Conservation (phyloP, 768 basidiomycete genomes). For the Phaeotremella fagi region DNA sequence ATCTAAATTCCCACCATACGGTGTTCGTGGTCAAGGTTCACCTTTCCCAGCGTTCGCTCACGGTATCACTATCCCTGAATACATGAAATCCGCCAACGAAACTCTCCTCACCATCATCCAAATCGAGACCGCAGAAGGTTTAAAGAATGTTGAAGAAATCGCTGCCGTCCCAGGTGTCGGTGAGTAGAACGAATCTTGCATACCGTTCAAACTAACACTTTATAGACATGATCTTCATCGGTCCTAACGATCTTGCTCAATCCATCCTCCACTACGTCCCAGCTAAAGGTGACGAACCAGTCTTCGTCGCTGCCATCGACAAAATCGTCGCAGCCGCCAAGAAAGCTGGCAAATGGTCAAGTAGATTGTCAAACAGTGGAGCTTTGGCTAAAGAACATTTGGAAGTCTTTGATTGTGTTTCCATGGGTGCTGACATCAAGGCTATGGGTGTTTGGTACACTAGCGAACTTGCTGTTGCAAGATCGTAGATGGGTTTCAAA, state of each 20-base stretch:
- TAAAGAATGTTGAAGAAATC: slow-evolving; percentile 60
- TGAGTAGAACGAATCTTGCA: slow-evolving; percentile 5
- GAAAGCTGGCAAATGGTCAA: slow-evolving; percentile 31
- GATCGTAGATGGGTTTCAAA: too few relatives aligned
- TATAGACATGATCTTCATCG: slow-evolving; percentile 37
- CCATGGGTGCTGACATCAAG: slow-evolving; percentile 34
- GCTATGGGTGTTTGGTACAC: slow-evolving; percentile 25
- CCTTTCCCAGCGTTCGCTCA: slow-evolving; percentile 32
- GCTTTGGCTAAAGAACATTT: slow-evolving; percentile 11
- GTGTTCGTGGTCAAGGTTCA: slow-evolving; percentile 40
- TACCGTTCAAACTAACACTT: background rate
- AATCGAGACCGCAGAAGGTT: slow-evolving; percentile 62
- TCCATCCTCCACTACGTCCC: slow-evolving; percentile 38
- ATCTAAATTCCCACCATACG: slow-evolving; percentile 44
- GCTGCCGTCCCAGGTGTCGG: slow-evolving; percentile 60
- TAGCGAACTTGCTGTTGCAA: slow-evolving; percentile 7
- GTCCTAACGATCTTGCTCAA: slow-evolving; percentile 42
- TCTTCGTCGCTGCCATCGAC: slow-evolving; percentile 33
- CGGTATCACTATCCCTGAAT: slow-evolving; percentile 39
- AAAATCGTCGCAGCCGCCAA: slow-evolving; percentile 27
- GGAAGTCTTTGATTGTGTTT: slow-evolving; percentile 28
- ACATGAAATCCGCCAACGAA: slow-evolving; percentile 54
- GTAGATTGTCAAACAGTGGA: slow-evolving; percentile 33
- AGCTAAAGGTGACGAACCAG: slow-evolving; percentile 29
- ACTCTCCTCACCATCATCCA: slow-evolving; percentile 60